Conservation (phyloP, 2,329 filamentous ascomycete genomes). For the Fusarium secorum region DNA sequence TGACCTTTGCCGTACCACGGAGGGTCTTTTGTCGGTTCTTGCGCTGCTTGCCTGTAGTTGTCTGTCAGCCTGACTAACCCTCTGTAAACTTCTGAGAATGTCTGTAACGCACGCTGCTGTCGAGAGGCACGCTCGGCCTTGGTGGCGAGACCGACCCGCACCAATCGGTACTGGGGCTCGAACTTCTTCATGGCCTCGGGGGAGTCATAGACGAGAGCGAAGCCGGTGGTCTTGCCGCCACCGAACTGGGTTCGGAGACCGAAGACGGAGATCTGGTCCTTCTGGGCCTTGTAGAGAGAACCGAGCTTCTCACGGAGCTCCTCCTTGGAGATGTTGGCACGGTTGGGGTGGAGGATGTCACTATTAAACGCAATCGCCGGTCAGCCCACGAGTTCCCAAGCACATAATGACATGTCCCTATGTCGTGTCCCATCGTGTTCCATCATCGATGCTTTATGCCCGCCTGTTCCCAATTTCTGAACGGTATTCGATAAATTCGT, state of each 20-base stretch:
- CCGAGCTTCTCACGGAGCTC: constrained; percentile 96
- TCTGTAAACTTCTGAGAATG: background rate
- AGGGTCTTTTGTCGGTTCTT: constrained; percentile 99
- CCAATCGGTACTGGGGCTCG: constrained; percentile 96
- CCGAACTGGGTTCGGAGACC: constrained; percentile 98
- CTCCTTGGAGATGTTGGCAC: constrained; percentile 98
- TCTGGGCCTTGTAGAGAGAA: constrained; percentile 96
- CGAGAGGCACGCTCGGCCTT: constrained; percentile 98
- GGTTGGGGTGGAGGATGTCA: constrained; percentile 99
- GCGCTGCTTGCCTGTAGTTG: constrained; percentile 91
- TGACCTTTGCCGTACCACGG: constrained; percentile 97
- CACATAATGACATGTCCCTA: background rate
- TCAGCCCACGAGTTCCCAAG: constrained; percentile 39
- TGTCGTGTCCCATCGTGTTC: background rate
- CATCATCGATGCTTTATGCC: constrained; percentile 15
- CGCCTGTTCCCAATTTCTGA: constrained; percentile 16
- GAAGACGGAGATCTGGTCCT: constrained; percentile 98
- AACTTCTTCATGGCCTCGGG: constrained; percentile 99
- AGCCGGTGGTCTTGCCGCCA: constrained; percentile 99
- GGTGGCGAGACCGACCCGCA: constrained; percentile 88
- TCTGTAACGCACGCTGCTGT: constrained; percentile 89
- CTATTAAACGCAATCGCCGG: constrained; percentile 57
- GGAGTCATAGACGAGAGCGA: constrained; percentile 98
- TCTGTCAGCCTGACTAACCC: constrained; percentile 13
- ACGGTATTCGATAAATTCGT: constrained; percentile 12